These are phyloP conservation scores for Psilocybe mexicana DNA, from an alignment of 1,284 basidiomycete genomes.

Conservation along the genomic window DNA sequence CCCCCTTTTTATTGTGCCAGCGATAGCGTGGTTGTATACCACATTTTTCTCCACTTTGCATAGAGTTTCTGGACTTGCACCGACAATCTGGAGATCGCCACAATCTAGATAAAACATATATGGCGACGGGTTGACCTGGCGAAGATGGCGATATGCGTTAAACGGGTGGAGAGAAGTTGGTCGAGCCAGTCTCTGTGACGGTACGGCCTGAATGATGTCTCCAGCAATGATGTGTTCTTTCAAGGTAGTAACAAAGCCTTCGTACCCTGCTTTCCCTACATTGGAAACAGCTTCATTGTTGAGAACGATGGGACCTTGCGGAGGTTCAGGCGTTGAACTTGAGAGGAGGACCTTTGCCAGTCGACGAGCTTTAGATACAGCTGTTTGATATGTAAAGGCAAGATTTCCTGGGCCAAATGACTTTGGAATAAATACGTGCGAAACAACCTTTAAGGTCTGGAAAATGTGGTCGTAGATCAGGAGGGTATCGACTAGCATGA, in stretches of 20 bases:
- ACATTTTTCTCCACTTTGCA: slow-evolving; percentile 94
- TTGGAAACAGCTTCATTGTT: slow-evolving; percentile 83
- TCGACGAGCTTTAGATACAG: slow-evolving; percentile 74
- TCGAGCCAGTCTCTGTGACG: slow-evolving; percentile 86
- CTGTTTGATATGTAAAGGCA: slow-evolving; percentile 80
- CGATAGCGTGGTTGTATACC: slow-evolving; percentile 98
- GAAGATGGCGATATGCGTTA: slow-evolving; percentile 92
- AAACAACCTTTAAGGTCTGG: slow-evolving; percentile 93
- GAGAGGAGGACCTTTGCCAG: slow-evolving; percentile 69
- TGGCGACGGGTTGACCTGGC: slow-evolving; percentile 95
- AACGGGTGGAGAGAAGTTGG: slow-evolving; percentile 93
- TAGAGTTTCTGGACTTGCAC: slow-evolving; percentile 96
- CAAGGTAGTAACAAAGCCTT: slow-evolving; percentile 87
- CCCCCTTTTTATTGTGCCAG: slow-evolving; percentile 91
- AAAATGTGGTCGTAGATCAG: slow-evolving; percentile 97
- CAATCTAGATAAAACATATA: slow-evolving; percentile 99
- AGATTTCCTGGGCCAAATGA: slow-evolving; percentile 64
- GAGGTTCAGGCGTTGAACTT: slow-evolving; percentile 63
- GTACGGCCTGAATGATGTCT: slow-evolving; percentile 99
- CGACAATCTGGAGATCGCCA: slow-evolving; percentile 90
- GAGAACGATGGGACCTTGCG: slow-evolving; percentile 68
- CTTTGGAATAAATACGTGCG: slow-evolving; percentile 88
- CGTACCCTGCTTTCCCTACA: slow-evolving; percentile 93
- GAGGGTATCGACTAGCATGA: slow-evolving; percentile 95
- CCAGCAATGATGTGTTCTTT: slow-evolving; percentile 96